These are phyloP conservation scores for Hypomontagnella monticulosa DNA, from an alignment of 495 filamentous ascomycete genomes.

Conservation along the genomic window DNA sequence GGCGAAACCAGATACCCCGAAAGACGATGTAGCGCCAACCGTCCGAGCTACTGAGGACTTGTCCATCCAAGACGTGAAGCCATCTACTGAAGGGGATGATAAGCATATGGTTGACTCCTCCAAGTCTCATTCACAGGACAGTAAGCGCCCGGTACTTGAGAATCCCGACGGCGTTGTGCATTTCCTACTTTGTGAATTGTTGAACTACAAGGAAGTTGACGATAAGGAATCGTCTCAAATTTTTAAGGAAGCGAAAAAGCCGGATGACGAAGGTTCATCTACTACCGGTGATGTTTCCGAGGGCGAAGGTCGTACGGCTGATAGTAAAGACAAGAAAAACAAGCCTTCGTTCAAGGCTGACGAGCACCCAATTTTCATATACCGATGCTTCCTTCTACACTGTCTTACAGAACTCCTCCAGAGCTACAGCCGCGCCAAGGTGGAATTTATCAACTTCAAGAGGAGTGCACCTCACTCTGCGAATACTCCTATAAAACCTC, in stretches of 20 bases:
- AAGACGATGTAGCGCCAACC: slow-evolving; percentile 53
- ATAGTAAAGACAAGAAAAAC: slow-evolving; percentile 70
- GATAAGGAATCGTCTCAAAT: slow-evolving; percentile 73
- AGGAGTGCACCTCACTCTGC: slow-evolving; percentile 80
- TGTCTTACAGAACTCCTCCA: slow-evolving; percentile 93
- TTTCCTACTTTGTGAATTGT: slow-evolving; percentile 91
- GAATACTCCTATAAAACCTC: slow-evolving; percentile 90
- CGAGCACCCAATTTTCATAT: slow-evolving; percentile 94
- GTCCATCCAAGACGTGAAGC: slow-evolving; percentile 62
- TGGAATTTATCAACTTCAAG: slow-evolving; percentile 99
- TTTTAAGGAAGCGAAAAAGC: slow-evolving; percentile 61
- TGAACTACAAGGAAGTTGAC: slow-evolving; percentile 91
- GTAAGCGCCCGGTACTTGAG: slow-evolving; percentile 87
- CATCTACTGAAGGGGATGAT: slow-evolving; percentile 60
- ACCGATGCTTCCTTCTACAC: slow-evolving; percentile 93
- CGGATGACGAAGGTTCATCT: slow-evolving; percentile 48
- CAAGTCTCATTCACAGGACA: slow-evolving; percentile 66
- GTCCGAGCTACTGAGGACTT: slow-evolving; percentile 66
- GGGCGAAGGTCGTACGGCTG: slow-evolving; percentile 41
- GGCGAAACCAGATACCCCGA: slow-evolving; percentile 43
- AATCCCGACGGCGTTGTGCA: slow-evolving; percentile 96
- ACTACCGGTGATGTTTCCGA: slow-evolving; percentile 40
- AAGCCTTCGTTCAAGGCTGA: slow-evolving; percentile 89
- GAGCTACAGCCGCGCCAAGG: slow-evolving; percentile 91
- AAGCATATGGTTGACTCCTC: slow-evolving; percentile 67